Percentiles rank a stretch among this genome's conserved stretches.
Conservation (phyloP, 768 basidiomycete genomes). For the Strobilomyces dryophilus region DNA sequence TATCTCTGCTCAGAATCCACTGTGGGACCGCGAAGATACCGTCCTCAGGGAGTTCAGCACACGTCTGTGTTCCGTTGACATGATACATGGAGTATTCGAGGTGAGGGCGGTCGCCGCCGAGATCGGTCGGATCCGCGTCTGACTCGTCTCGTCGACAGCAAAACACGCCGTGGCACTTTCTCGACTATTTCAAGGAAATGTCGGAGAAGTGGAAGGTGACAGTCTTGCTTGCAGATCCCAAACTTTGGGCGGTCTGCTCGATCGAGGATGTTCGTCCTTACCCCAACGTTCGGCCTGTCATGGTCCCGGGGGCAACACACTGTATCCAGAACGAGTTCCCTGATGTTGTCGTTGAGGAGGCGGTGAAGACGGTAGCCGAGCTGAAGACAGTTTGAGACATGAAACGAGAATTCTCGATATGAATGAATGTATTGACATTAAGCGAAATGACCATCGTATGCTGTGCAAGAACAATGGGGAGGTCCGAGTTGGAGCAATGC, state of each 20-base stretch:
- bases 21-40: conserved; percentile 11
- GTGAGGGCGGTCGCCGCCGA: background rate
- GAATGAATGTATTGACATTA: too few species aligned
- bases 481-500: too few species aligned
- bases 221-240: conserved; percentile 19
- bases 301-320: conserved; percentile 16
- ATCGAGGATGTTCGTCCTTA: conserved; percentile 13
- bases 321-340: conserved; percentile 27
- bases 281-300: conserved; percentile 4
- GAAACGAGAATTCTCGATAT: too few species aligned
- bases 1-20: conserved; percentile 3
- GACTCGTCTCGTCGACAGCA: conserved; percentile 2
- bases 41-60: conserved; percentile 8
- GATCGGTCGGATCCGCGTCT: background rate
- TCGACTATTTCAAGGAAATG: background rate
- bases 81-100: background rate
- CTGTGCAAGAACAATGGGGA: too few species aligned
- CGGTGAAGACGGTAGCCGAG: conserved; percentile 12
- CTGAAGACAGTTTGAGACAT: background rate
- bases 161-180: conserved; percentile 18
- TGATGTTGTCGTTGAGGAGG: conserved; percentile 18
- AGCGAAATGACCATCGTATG: too few species aligned
- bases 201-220: conserved; percentile 14
- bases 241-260: background rate
- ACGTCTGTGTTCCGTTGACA: conserved; percentile 10